These are phyloP conservation scores for Xylariaceae sp. DNA, from an alignment of 2,329 filamentous ascomycete species.

Conservation along the genomic window DNA sequence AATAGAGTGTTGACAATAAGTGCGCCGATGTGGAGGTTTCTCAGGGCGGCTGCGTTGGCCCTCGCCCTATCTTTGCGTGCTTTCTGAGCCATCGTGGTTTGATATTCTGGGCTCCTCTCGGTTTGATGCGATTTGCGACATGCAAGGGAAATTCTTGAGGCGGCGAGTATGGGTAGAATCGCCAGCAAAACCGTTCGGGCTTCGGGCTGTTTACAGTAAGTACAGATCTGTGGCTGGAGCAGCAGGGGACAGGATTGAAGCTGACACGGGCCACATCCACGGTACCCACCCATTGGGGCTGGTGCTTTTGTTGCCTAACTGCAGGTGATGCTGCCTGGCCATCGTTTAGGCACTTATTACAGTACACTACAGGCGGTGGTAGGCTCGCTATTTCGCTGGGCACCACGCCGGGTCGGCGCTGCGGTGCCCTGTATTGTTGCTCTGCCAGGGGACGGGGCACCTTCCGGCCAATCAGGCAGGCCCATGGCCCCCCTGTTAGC, in stretches of 20 bases:
- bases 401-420: too few species aligned
- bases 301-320: background rate
- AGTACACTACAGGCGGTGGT: too few species aligned
- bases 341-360: background rate
- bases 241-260: background rate
- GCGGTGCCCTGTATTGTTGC: conserved; percentile 33
- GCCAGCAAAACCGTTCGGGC: background rate
- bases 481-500: conserved; percentile 16
- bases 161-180: background rate
- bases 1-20: conserved; percentile 69
- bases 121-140: background rate
- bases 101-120: background rate
- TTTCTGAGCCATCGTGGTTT: conserved; percentile 53
- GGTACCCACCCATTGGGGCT: conserved; percentile 3
- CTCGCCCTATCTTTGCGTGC: conserved; percentile 66
- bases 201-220: background rate
- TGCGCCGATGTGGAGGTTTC: conserved; percentile 75
- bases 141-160: background rate
- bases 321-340: too few species aligned
- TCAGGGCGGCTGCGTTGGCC: conserved; percentile 72
- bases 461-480: conserved; percentile 36
- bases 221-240: background rate
- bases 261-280: too few species aligned
- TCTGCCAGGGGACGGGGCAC: conserved; percentile 32
- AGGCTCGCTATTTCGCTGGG: too few species aligned